Evolutionary conservation across 805 yeast genomes (phyloP), one percentile per base, ranked within the genome.

Genomic region (Blastobotrys chiropterorum): DNA sequence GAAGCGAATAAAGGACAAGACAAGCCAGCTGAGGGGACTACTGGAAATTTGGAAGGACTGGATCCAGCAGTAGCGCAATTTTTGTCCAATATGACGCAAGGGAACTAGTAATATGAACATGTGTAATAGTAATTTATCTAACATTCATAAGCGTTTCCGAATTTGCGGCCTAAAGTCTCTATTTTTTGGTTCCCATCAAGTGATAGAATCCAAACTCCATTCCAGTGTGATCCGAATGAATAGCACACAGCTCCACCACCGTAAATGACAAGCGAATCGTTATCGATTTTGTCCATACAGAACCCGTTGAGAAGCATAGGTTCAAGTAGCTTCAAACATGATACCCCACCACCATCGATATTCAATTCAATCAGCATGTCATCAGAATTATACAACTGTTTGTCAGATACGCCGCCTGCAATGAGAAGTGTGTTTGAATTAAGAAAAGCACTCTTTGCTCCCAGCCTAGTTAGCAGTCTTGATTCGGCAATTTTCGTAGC

Each of bases 211-310:
- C 46, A 21, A 3, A 57, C 38, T 21, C 62, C 62, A 48, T 78
- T 77, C 75, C 78, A 76, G 17, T 73, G 73, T 0, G 83, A 72
- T 0, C 95, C 95, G 68, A 86, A 87, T 0, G 90, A 85, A 57
- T 83, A 86, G 62, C 95, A 86, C 1, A 86, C 88, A 0, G 86
- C 90, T 2, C 95, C 95, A 2, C 95, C 92, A 6, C 83, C 85
- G 43, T 79, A 56, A 2, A 66, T 44, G 17, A 67, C 49, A 4
- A 64, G 17, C 15, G 44, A 15, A 13, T 44, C 41, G 3, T 56
- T 56, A 2, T 53, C 51, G n/a, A 56, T 46, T 2, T 59, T 46
- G 34, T 26, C 34, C 34, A 26, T 6, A 26, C 34, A 26, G 34
- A 26, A 26, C 34, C 34, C 34, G 11, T 26, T 26, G 11, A 26